Percentiles rank a stretch among this genome's conserved stretches.
phyloP scores from a whole-genome alignment of 345 rosid species.

The Bretschneidera sinensis region DNA sequence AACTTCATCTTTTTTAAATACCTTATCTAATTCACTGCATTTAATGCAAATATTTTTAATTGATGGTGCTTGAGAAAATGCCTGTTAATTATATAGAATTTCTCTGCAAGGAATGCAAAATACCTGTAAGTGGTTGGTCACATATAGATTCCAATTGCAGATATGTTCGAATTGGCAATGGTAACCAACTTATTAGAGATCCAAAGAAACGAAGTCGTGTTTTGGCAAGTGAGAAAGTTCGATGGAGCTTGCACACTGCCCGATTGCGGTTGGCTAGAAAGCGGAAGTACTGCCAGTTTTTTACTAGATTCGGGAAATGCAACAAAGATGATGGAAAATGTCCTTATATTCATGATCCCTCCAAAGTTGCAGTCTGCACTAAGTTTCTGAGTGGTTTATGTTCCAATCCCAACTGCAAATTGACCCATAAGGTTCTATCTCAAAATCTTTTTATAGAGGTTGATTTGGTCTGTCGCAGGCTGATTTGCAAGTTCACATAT shows the following conservation, averaged over 20 bases:
- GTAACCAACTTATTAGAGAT: conserved; percentile 91
- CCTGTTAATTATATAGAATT: neutral
- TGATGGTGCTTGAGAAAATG: neutral
- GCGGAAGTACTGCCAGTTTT: conserved; percentile 86
- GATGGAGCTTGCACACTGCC: conserved; percentile 95
- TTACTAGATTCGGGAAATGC: conserved; percentile 97
- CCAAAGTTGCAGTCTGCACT: conserved; percentile 94
- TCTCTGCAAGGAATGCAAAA: no score
- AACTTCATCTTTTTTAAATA: neutral
- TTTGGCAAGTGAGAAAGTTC: conserved; percentile 91
- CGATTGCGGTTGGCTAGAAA: conserved; percentile 75
- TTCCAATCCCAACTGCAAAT: conserved; percentile 66
- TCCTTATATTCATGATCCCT: conserved; percentile 82
- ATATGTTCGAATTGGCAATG: conserved; percentile 89
- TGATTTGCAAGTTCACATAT: conserved; percentile 16
- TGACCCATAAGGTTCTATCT: conserved; percentile 84
- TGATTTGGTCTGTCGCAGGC: conserved; percentile 8
- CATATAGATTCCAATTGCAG: conserved; percentile 31
- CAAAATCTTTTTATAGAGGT: conserved; percentile 17
- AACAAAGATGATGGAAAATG: conserved; percentile 93
- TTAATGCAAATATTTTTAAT: neutral
- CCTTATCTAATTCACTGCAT: neutral
- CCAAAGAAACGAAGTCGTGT: conserved; percentile 87
- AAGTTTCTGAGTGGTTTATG: conserved; percentile 84
- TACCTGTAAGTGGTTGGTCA: no score